These are phyloP conservation scores for Aspergillus bombycis DNA, from an alignment of 2,329 filamentous ascomycete genomes.

Conservation along the genomic window DNA sequence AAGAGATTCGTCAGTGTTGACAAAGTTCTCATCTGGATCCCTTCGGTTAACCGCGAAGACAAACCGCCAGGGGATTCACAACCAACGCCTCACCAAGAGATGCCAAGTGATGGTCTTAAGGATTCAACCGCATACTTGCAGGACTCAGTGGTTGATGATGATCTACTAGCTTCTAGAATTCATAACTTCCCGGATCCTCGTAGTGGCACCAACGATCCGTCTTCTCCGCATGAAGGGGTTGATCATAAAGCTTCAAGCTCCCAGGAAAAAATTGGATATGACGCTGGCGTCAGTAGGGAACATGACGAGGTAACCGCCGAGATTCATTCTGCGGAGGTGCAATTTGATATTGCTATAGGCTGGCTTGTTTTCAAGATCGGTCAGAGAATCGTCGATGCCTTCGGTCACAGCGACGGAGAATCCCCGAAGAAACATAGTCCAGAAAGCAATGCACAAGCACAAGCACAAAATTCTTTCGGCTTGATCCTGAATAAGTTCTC, in stretches of 20 bases:
- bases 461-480: slow-evolving; percentile 22
- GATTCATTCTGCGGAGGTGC: slow-evolving; percentile 33
- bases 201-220: slow-evolving; percentile 22
- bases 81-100: slow-evolving; percentile 14
- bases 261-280: slow-evolving; percentile 11
- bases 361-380: slow-evolving; percentile 45
- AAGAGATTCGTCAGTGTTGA: slow-evolving; percentile 42
- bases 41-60: slow-evolving; percentile 26
- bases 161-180: slow-evolving; percentile 28
- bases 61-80: slow-evolving; percentile 12
- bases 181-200: slow-evolving; percentile 26
- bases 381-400: slow-evolving; percentile 32
- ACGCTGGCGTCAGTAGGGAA: background rate
- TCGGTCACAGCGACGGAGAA: slow-evolving; percentile 18
- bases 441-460: slow-evolving; percentile 9
- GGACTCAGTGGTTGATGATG: slow-evolving; percentile 27
- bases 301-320: slow-evolving; percentile 33
- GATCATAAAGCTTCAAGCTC: slow-evolving; percentile 9
- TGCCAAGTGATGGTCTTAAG: slow-evolving; percentile 23
- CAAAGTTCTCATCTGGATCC: slow-evolving; percentile 40
- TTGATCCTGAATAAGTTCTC: slow-evolving; percentile 35
- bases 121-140: slow-evolving; percentile 25
- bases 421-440: slow-evolving; percentile 9
- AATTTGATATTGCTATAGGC: slow-evolving; percentile 45
- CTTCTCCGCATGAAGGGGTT: slow-evolving; percentile 15